Evolutionary conservation across 2,329 filamentous ascomycete species (phyloP).

Genomic region (Nothopassalora personata): DNA sequence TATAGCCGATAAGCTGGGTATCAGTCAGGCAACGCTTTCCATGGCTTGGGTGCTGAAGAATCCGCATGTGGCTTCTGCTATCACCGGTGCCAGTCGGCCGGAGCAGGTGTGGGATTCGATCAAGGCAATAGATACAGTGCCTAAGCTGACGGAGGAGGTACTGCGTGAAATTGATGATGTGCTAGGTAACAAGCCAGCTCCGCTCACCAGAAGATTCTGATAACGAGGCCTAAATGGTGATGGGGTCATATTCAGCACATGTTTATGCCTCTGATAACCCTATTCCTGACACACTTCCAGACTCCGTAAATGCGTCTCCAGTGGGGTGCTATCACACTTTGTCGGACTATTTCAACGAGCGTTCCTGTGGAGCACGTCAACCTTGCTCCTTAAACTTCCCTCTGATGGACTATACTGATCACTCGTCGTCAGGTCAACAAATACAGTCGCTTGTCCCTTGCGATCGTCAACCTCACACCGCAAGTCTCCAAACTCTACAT

Average conservation of each 20-base stretch:
- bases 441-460: background rate
- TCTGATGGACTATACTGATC: background rate
- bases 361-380: background rate
- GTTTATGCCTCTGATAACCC: background rate
- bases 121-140: background rate
- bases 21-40: background rate
- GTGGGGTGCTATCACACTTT: background rate
- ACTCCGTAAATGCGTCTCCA: background rate
- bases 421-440: background rate
- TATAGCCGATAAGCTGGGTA: background rate
- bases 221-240: background rate
- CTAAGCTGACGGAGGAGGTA: background rate
- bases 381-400: background rate
- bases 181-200: background rate
- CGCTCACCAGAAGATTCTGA: background rate
- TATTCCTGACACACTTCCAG: background rate
- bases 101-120: background rate
- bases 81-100: background rate
- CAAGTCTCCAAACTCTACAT: background rate
- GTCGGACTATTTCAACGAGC: background rate
- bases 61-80: background rate
- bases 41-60: background rate
- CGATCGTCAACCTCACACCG: background rate
- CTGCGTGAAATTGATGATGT: background rate
- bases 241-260: background rate